A percentile compares a stretch with the other conserved stretches of the same genome.
phyloP scores from a whole-genome alignment of 2,329 filamentous ascomycete species.

The Hypoxylon sp. region DNA sequence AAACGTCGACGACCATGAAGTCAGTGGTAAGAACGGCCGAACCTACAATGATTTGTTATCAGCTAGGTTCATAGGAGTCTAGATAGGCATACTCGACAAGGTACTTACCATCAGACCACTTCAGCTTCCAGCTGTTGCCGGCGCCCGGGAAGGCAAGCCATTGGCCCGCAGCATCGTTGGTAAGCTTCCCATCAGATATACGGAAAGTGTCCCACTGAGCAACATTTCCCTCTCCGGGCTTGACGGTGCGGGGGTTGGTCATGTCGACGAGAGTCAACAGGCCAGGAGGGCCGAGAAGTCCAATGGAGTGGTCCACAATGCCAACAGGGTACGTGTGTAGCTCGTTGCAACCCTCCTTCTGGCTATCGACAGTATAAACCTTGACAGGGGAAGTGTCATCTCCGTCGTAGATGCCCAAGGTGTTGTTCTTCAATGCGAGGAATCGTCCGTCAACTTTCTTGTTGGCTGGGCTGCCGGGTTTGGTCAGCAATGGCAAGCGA shows the following conservation, averaged over 20 bases:
- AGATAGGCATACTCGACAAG: background rate
- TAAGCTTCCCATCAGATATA: slow-evolving; percentile 48
- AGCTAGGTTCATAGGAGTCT: background rate
- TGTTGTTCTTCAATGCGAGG: slow-evolving; percentile 52
- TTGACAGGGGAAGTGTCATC: slow-evolving; percentile 42
- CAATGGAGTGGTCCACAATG: slow-evolving; percentile 57
- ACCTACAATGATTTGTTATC: slow-evolving; percentile 43
- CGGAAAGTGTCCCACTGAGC: slow-evolving; percentile 57
- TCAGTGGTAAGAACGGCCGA: slow-evolving; percentile 50
- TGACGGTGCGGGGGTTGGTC: slow-evolving; percentile 50
- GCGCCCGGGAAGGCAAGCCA: slow-evolving; percentile 57
- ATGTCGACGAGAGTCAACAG: slow-evolving; percentile 56
- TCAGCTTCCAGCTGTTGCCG: slow-evolving; percentile 52
- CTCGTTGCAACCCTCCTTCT: slow-evolving; percentile 51
- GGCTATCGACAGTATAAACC: slow-evolving; percentile 53
- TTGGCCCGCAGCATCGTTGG: slow-evolving; percentile 45
- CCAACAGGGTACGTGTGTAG: slow-evolving; percentile 58
- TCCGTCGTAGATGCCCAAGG: slow-evolving; percentile 54
- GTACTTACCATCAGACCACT: slow-evolving; percentile 58
- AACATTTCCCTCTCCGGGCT: slow-evolving; percentile 48
- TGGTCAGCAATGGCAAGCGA: slow-evolving; percentile 20
- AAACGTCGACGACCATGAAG: slow-evolving; percentile 55
- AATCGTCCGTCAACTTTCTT: slow-evolving; percentile 54
- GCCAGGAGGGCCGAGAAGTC: slow-evolving; percentile 55
- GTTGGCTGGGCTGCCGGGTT: slow-evolving; percentile 32